Base-by-base conservation (phyloP, 2,329 filamentous ascomycete genomes). In the Trematosphaeria pertusa region DNA sequence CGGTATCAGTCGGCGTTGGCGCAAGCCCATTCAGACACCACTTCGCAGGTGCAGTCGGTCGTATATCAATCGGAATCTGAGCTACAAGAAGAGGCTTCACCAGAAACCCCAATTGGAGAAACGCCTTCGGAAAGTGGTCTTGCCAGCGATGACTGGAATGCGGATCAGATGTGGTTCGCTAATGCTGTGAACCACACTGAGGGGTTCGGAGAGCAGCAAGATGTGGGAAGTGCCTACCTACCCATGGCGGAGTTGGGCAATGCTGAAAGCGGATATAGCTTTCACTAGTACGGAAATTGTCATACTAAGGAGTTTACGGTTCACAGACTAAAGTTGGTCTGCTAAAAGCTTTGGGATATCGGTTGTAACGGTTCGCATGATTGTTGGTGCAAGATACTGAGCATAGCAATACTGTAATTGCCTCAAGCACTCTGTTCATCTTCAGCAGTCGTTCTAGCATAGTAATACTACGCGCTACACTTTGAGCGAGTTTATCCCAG, bases 61-160 rank as follows among this genome's bases (percentile, higher is more conserved):
- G 24, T 18, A 26, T 46, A 52, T 34, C 37, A 43, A 31, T 48
- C 45, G 3, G 50, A 52, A 18, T 43, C 42, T 1, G 50, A 46
- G 38, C 15, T 46, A 12, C 41, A 49, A 14, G 45, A 48, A 8
- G 37, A 52, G 19, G 39, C 34, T 3, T 52, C 50, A 3, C 46
- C 45, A 9, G 45, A 48, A 15, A 45, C 46, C 12, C 15, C 24
- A 3, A n/a, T 43, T 10, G 42, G 41, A n/a, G 37, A 37, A n/a
- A 48, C 45, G 5, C 45, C 50, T 11, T 44, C 43, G 15, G 49
- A 48, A 12, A 46, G 33, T 32, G 45, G 38, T 9, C 9, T 30
- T 1, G 11, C 21, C 2, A 32, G 22, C 5, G 19, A 32, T 30
- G 36, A 37, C 1, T 47, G 48, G 44, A 37, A 41, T 35, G 19